Evolutionary conservation across 305 asterid genomes (phyloP), one percentile per base, ranked within the genome.

Genomic region (Fraxinus albicans): DNA sequence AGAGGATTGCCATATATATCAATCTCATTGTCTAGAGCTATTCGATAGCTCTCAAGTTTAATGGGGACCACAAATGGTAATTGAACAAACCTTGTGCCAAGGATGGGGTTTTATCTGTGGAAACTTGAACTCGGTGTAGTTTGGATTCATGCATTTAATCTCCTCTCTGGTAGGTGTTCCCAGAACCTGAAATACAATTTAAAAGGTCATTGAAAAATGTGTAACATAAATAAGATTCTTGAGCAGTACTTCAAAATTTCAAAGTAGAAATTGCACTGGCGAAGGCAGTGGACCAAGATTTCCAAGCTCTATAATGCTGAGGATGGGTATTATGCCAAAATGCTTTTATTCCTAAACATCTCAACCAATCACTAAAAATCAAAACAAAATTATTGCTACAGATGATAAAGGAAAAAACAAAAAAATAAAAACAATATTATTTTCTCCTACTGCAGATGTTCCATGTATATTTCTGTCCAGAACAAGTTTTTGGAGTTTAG

Each of bases 81-180:
- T 25, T 79, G 73, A 85, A 80, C 84, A 80, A 78, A 94, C 98
- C 98, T 95, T 95, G 89, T 95, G 98, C 98, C 97, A 95, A 36
- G 97, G 97, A 82, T 93, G 97, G 79, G 97, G 93, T 81, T 93
- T 93, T 89, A 93, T 93, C 86, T 93, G 97, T 69, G 97, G 97
- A 86, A 93, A 93, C 85, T 91, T 93, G 86, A 93, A 93, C 84
- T 93, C 95, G 0, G 95, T 93, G 78, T 93, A 93, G 89, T 93
- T 93, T 69, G 97, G 95, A 34, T 93, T 93, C 97, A 93, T 93
- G 92, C 97, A 93, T 85, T 91, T 91, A 81, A 93, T 95, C 91
- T 95, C 98, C 87, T 95, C 99, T 83, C 99, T 89, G 40, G 99
- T 95, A 81, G 99, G 99, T 79, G 99, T 95, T 88, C 99, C 99